Base-by-base conservation (phyloP, 257 asterid genomes). In the Solanum chiquidenum region DNA sequence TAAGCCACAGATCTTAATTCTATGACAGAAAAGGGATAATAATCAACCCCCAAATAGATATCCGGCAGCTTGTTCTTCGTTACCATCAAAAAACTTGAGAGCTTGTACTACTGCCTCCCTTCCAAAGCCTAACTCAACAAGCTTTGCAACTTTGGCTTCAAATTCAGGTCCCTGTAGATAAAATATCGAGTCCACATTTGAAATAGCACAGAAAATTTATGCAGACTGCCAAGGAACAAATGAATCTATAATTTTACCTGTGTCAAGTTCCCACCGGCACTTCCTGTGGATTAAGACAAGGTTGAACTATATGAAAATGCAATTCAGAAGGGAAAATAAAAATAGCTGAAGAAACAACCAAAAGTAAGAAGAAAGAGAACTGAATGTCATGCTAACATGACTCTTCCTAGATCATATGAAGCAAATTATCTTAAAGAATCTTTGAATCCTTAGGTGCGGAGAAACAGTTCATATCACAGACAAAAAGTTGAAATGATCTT, bases 61-160 rank as follows among this genome's bases (percentile, higher is more conserved):
- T 58, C 95, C 95, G 33, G 99, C 99, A 5, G 99, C 99, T 89
- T 95, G 98, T 86, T 95, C 99, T 91, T 97, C 99, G 38, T 94
- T 97, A 72, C 98, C 99, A 75, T 92, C 93, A 11, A 92, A 95
- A 83, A 97, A 92, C 90, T 92, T 94, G 55, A 96, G 91, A 89
- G 99, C 99, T 91, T 96, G 95, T 86, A 95, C 86, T 23, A 94
- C 98, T 90, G 94, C 94, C 35, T 94, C 98, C 92, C 99, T 91
- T 85, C 95, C 98, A 83, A 97, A 97, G n/a, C 99, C 99, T 12
- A 97, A 93, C 93, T 97, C 99, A 11, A 96, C 93, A 71, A 97
- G 95, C 94, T 94, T 97, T 9, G 93, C 89, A 66, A 95, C 95
- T 93, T 97, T 97, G 75, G 98, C 98, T 91, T 97, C 99, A 86